Base-by-base conservation (phyloP, 2,329 filamentous ascomycete species). In the Trichophyton verrucosum region DNA sequence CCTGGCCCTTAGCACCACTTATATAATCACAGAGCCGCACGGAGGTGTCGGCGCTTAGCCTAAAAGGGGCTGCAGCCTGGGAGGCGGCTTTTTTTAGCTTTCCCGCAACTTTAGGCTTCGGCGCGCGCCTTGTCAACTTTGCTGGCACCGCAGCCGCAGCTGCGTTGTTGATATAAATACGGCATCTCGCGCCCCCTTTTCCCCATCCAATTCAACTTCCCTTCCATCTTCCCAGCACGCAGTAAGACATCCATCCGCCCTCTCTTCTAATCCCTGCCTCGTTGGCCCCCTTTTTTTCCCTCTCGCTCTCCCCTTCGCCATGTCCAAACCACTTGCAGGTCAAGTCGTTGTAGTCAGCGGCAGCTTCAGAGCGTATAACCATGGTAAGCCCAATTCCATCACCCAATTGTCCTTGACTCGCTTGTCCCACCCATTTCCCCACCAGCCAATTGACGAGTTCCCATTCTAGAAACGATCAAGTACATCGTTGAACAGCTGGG, bases 321-420 rank as follows among this genome's bases (percentile, higher is more conserved):
- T 72, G 70, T 59, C 70, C 4, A 62, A 64, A 1, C 30, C 58
- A 13, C 71, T 74, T 51, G 71, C 71, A 55, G 64, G 68, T 0
- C 58, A 68, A 6, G 64, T 74, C 4, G 74, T 89, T 51, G 81
- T 79, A 22, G 69, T 87, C 27, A 85, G 82, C 61, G 86, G 86
- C 62, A 80, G 80, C 3, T 85, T 88, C 65, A 73, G 79, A 1
- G 75, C 76, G 4, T 71, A 76, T 27, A 81, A 77, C 2, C 84
- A 88, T 65, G 69, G 75, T 75, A 66, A 64, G 67, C 60, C 36
- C 27, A 24, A 30, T 44, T 58, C 57, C 17, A 60, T 42, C 44
- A 33, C 40, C 57, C 27, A 30, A 8, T 15, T 33, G 17, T 15
- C 24, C 61, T 4, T 11, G 33, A 11, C 3, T 36, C 8, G 33